Evolutionary conservation across 176 grass and related monocot genomes (phyloP), one percentile per base, ranked within the genome.

Genomic region (barley (Hordeum vulgare)): DNA sequence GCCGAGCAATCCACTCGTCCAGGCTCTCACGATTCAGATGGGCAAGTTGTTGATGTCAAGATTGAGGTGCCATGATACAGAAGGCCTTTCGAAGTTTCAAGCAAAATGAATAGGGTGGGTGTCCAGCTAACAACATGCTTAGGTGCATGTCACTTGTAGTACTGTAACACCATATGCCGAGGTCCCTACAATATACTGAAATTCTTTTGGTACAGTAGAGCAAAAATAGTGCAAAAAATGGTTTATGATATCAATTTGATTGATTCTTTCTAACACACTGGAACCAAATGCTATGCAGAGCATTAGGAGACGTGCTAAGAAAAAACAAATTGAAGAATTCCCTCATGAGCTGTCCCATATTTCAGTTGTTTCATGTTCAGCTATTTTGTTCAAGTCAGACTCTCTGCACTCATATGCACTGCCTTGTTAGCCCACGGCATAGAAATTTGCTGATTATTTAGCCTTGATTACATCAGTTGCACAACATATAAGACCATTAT

Each of bases 161-260:
- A 74, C 8, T 40, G 36, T 31, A 59, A 83, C 34, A 65, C 58
- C 47, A 78, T 76, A 24, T 78, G 73, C 83, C 29, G 24, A 78
- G 72, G 75, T 47, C 45, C 84, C 67, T 35, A 53, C 80, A 68
- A 79, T 66, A 79, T 80, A 53, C 49, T 74, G 45, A 66, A 81
- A 49, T 90, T 78, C 12, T 68, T 83, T 90, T 83, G 63, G 75
- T 79, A 73, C 88, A 61, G 58, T 69, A 28, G 67, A 61, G 74
- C 11, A 10, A 31, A 76, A 74, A 25, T 18, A 39, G 78, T 83
- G 79, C 78, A 83, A 23, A 86, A 79, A 26, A 26, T 81, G 68
- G 29, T 79, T 74, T 66, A 74, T 74, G 59, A 79, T 61, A 59
- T 28, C 15, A 33, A 62, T 83, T 83, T 41, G 2, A 83, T 83